phyloP scores from a whole-genome alignment of 176 grass and related monocot species.

The Elymus sibiricus region DNA sequence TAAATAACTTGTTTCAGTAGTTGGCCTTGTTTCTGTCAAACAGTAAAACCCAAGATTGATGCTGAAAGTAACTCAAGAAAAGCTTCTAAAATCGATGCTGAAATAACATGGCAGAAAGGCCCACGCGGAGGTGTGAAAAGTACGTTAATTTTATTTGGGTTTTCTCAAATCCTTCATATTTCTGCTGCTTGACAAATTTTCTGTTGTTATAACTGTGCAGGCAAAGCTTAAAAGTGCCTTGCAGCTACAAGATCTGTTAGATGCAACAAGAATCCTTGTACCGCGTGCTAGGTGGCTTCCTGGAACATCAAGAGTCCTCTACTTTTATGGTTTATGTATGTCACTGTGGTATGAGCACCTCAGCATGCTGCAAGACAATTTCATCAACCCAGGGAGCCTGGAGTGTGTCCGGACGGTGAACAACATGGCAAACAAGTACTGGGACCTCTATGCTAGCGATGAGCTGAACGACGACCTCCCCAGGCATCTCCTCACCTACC shows the following conservation, averaged over 20 bases:
- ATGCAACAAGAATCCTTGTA: slow-evolving; percentile 90
- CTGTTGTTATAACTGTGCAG: too few species aligned
- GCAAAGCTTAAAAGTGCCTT: slow-evolving; percentile 95
- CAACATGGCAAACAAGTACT: too few species aligned
- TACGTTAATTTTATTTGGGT: slow-evolving; percentile 41
- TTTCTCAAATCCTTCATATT: too few species aligned
- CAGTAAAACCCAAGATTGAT: slow-evolving; percentile 41
- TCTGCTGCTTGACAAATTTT: too few species aligned
- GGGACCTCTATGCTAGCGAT: too few species aligned
- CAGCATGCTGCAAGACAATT: too few species aligned
- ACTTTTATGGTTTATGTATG: slow-evolving; percentile 18
- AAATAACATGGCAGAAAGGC: slow-evolving; percentile 91
- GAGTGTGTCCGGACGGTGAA: too few species aligned
- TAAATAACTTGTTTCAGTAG: background rate
- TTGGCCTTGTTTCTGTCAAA: background rate
- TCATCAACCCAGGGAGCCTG: too few species aligned
- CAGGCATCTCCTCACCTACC: too few species aligned
- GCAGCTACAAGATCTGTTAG: slow-evolving; percentile 95
- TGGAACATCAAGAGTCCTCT: background rate
- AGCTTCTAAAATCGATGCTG: slow-evolving; percentile 86
- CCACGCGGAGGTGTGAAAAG: slow-evolving; percentile 31
- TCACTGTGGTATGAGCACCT: too few species aligned
- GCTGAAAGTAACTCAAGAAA: slow-evolving; percentile 93
- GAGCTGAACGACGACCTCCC: too few species aligned
- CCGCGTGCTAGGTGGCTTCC: slow-evolving; percentile 66